Base-by-base conservation (phyloP, 306 rosid genomes). In the Urtica urens region DNA sequence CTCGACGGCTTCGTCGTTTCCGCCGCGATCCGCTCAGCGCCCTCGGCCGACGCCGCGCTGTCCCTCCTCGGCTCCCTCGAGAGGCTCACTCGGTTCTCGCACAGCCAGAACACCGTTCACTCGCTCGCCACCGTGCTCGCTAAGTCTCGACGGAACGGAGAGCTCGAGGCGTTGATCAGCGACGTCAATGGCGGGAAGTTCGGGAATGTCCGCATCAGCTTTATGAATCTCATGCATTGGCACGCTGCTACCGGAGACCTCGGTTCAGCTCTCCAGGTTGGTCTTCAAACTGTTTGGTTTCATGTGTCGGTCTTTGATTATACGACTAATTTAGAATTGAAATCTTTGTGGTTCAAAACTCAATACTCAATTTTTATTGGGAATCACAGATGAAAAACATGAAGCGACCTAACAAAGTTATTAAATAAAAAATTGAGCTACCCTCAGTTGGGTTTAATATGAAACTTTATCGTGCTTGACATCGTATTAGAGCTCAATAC, bases 81-180 rank as follows among this genome's bases (percentile, higher is more conserved):
- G 28, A 35, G 66, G 12, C 38, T 15, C 23, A 43, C 67, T 0
- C 18, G 37, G 24, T 86, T 86, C 60, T 65, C 72, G 3, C 93
- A 86, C 56, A 69, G 76, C 68, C 80, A 86, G 53, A 23, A 64
- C 49, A 78, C 93, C 6, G 58, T 86, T 37, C 73, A 69, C 49
- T 78, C 95, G 3, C 72, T 86, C 51, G 93, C 81, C 27, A 67
- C 81, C 3, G 73, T 86, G n/a, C 81, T 86, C 3, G 80, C 95
- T 58, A 78, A 60, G 75, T 74, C 74, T 19, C 72, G 65, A 12
- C 58, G 75, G 28, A 19, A 31, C 14, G 42, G 18, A 15, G 79
- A 69, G 46, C 86, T 86, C 38, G 78, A 74, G 18, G 71, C 75
- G 4, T 67, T 86, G n/a, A 20, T 78, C 39, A 57, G 67, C n/a